These are phyloP conservation scores for Chaetomium tenue DNA, from an alignment of 495 filamentous ascomycete species.

Conservation along the genomic window DNA sequence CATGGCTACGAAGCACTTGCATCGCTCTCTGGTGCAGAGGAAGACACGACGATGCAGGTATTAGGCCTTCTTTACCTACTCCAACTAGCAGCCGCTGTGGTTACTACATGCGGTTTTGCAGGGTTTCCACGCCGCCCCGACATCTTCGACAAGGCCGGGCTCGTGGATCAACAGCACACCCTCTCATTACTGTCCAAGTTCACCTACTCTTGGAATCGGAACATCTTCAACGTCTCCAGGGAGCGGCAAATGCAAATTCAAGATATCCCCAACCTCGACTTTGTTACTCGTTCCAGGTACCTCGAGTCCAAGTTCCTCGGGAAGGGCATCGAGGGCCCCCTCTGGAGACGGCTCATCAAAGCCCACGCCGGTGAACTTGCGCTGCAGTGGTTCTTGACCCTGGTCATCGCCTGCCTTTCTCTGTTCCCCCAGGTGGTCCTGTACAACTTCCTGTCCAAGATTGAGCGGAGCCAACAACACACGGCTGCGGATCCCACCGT, in stretches of 20 bases:
- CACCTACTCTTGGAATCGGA: slow-evolving; percentile 58
- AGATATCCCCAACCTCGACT: slow-evolving; percentile 55
- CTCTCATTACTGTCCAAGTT: slow-evolving; percentile 53
- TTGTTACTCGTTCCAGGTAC: slow-evolving; percentile 40
- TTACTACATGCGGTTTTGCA: slow-evolving; percentile 29
- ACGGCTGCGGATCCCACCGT: slow-evolving; percentile 34
- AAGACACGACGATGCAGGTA: not conserved
- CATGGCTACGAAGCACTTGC: slow-evolving; percentile 27
- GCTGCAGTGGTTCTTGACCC: slow-evolving; percentile 50
- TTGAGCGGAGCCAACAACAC: slow-evolving; percentile 50
- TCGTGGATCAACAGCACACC: slow-evolving; percentile 60
- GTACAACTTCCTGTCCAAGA: slow-evolving; percentile 54
- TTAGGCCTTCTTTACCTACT: slow-evolving; percentile 22
- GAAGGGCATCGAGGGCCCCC: slow-evolving; percentile 39
- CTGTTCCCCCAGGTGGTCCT: slow-evolving; percentile 64
- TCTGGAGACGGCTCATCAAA: slow-evolving; percentile 57
- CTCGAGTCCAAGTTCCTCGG: slow-evolving; percentile 46
- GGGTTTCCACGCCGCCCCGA: slow-evolving; percentile 59
- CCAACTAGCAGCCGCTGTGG: slow-evolving; percentile 31
- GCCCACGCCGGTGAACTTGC: slow-evolving; percentile 47
- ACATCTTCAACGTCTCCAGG: slow-evolving; percentile 48
- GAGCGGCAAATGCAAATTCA: slow-evolving; percentile 51
- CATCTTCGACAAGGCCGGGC: slow-evolving; percentile 48
- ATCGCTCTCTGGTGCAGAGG: slow-evolving; percentile 4
- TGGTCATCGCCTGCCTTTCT: slow-evolving; percentile 49